Percentiles rank a stretch among this genome's conserved stretches.
phyloP scores from a whole-genome alignment of 2,329 filamentous ascomycete species.

The Ophiosphaerella narmari region DNA sequence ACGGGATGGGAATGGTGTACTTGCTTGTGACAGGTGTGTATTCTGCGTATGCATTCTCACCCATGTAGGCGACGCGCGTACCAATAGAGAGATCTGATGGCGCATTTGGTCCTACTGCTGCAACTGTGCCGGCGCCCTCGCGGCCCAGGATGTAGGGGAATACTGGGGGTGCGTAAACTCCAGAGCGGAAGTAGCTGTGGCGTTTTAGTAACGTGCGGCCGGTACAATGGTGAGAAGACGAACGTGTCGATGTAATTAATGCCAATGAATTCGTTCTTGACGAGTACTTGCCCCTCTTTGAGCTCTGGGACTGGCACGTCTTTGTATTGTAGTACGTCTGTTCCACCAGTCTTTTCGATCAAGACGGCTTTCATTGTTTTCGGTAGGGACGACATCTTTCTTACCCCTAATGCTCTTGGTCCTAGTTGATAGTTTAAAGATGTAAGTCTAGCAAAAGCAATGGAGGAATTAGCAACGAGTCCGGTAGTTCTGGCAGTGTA shows the following conservation, averaged over 20 bases:
- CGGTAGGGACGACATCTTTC: slow-evolving; percentile 58
- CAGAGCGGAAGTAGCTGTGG: slow-evolving; percentile 78
- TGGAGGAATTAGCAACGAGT: slow-evolving; percentile 11
- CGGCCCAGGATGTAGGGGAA: slow-evolving; percentile 79
- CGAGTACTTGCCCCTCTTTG: slow-evolving; percentile 72
- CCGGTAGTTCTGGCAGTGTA: slow-evolving; percentile 11
- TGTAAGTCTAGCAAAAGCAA: slow-evolving; percentile 22
- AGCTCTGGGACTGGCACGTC: slow-evolving; percentile 72
- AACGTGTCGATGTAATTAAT: slow-evolving; percentile 89
- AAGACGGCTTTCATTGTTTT: slow-evolving; percentile 74
- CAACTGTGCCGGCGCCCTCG: slow-evolving; percentile 76
- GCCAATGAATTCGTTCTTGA: slow-evolving; percentile 79
- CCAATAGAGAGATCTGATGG: slow-evolving; percentile 64
- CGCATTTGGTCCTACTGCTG: slow-evolving; percentile 61
- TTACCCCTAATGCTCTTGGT: slow-evolving; percentile 8
- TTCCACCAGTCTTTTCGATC: slow-evolving; percentile 72
- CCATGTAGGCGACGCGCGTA: slow-evolving; percentile 73
- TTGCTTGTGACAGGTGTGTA: slow-evolving; percentile 60
- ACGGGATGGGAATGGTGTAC: slow-evolving; percentile 67
- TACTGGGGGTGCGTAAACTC: slow-evolving; percentile 71
- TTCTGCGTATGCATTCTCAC: slow-evolving; percentile 60
- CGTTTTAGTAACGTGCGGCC: not conserved
- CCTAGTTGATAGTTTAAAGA: slow-evolving; percentile 21
- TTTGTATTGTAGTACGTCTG: slow-evolving; percentile 72
- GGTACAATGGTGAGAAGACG: slow-evolving; percentile 2